Percentiles rank a stretch among this genome's conserved stretches.
Conservation (phyloP, 2,329 filamentous ascomycete genomes). For the Phyllosticta ampelicida region DNA sequence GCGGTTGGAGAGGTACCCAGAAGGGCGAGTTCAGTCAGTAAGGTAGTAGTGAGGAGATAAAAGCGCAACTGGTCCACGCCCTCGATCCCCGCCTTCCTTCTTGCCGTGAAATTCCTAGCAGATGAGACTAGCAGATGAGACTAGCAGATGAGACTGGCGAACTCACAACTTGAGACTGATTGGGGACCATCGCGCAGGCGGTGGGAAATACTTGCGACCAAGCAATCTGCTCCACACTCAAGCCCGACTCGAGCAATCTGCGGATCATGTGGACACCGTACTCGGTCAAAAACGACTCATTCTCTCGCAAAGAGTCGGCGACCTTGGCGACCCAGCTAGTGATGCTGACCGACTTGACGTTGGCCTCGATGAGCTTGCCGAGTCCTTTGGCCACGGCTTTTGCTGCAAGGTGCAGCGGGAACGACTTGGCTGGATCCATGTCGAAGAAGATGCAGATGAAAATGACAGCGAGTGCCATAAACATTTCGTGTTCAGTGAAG, state of each 20-base stretch:
- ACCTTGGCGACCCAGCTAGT: constrained; percentile 46
- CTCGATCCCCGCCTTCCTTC: no score
- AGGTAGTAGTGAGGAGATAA: no score
- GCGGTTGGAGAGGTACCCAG: no score
- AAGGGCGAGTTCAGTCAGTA: no score
- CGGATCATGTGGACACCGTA: constrained; percentile 59
- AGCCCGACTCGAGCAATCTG: constrained; percentile 51
- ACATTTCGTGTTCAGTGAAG: constrained; percentile 48
- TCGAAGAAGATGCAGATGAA: constrained; percentile 57
- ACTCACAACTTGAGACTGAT: constrained; percentile 55
- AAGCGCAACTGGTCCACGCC: no score
- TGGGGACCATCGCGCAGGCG: constrained; percentile 55
- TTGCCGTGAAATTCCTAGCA: no score
- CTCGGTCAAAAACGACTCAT: constrained; percentile 42
- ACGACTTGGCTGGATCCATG: constrained; percentile 55
- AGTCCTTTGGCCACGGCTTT: constrained; percentile 48
- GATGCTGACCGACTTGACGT: constrained; percentile 50
- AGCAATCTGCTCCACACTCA: constrained; percentile 55
- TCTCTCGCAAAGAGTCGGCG: constrained; percentile 37
- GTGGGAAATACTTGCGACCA: constrained; percentile 62
- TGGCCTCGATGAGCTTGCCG: constrained; percentile 50
- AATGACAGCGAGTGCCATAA: constrained; percentile 52
- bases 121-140: no score
- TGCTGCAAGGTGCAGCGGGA: constrained; percentile 49
- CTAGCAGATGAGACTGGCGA: background rate